Evolutionary conservation across 805 yeast species (phyloP), one percentile per base, ranked within the genome.

Genomic region (Lipomyces starkeyi): DNA sequence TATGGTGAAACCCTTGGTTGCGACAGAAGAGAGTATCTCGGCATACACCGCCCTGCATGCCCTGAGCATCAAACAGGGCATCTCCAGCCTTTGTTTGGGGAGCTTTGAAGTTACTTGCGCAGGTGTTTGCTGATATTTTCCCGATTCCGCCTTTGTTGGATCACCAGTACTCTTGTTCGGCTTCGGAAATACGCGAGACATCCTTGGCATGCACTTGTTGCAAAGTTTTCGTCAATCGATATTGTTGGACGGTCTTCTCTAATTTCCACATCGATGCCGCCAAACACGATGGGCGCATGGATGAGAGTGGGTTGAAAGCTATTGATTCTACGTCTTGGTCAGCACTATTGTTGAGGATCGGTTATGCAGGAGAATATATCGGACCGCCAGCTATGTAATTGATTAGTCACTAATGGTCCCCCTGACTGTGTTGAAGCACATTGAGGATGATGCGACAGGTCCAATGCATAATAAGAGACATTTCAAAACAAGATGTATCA

Each of bases 341-440:
- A 37, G 43, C 9, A 8, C 6, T 2, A 1, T 34, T n/a, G n/a
- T n/a, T n/a, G n/a, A n/a, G n/a, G n/a, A n/a, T n/a, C n/a, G n/a
- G n/a, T n/a, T n/a, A n/a, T n/a, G n/a, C n/a, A n/a, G n/a, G n/a
- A n/a, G n/a, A n/a, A n/a, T n/a, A n/a, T n/a, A n/a, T n/a, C n/a
- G n/a, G n/a, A 83, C 63, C 85, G 76, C 89, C 89, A 86, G 56
- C 35, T 34, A 34, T 34, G 35, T 34, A 34, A 34, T n/a, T n/a
- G 8, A 34, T 34, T 34, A 34, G 35, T 4, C 35, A 34, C 35
- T 34, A 34, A 34, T 34, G 8, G 35, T 34, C 35, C 35, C 35
- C 35, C 35, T 8, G 35, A 34, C 35, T 34, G 35, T 34, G 8
- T 34, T 34, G 35, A 34, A 34, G 7, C 8, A 8, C 35, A 34